phyloP scores from a whole-genome alignment of 1,139 yeast species.

The Geotrichum europaeum region DNA sequence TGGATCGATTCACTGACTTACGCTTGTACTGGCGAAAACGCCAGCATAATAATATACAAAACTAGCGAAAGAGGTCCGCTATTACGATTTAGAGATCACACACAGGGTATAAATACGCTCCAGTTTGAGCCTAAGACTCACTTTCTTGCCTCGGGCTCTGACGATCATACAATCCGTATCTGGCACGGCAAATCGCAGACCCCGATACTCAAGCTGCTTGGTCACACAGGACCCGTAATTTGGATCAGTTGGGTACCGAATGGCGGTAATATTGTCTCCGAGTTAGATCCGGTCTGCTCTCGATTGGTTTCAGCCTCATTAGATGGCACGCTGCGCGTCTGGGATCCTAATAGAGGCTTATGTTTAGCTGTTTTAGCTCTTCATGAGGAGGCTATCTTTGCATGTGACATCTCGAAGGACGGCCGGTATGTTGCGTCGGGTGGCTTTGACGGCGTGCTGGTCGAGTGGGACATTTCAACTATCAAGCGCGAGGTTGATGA shows the following conservation, averaged over 20 bases:
- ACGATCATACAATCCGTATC: slow-evolving; percentile 62
- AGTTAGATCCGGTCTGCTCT: slow-evolving; percentile 19
- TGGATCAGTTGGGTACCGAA: slow-evolving; percentile 29
- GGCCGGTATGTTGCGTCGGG: slow-evolving; percentile 51
- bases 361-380: slow-evolving; percentile 38
- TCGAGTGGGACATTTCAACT: slow-evolving; percentile 45
- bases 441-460: slow-evolving; percentile 53
- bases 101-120: slow-evolving; percentile 52
- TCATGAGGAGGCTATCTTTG: slow-evolving; percentile 49
- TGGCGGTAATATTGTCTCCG: slow-evolving; percentile 12
- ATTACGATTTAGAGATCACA: slow-evolving; percentile 66
- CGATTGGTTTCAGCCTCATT: slow-evolving; percentile 48
- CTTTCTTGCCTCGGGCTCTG: slow-evolving; percentile 67
- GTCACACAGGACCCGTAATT: slow-evolving; percentile 32
- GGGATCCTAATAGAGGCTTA: slow-evolving; percentile 52
- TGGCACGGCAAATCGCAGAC: slow-evolving; percentile 46
- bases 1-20: slow-evolving; percentile 72
- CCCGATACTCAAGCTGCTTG: slow-evolving; percentile 28
- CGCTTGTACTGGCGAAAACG: slow-evolving; percentile 58
- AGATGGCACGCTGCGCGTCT: slow-evolving; percentile 64
- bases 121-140: slow-evolving; percentile 48
- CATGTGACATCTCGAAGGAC: slow-evolving; percentile 49
- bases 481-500: slow-evolving; percentile 3
- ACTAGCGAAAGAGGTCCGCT: slow-evolving; percentile 48
- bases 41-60: slow-evolving; percentile 54